These are phyloP conservation scores for Orbilia brochopaga DNA, from an alignment of 2,329 filamentous ascomycete genomes.

Conservation along the genomic window DNA sequence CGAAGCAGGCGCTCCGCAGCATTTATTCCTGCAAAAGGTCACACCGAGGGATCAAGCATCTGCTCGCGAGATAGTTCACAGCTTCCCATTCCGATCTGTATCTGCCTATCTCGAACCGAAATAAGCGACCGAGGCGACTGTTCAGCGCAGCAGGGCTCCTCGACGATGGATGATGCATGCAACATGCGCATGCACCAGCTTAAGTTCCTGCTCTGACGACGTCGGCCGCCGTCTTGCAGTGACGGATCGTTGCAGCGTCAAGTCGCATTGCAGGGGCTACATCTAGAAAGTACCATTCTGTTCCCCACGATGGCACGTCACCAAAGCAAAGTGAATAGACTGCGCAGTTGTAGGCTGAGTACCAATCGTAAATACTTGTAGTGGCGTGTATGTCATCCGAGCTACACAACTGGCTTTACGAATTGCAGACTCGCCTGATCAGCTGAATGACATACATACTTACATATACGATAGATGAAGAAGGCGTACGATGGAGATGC, in stretches of 20 bases:
- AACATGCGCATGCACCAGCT: neutral
- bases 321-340: neutral
- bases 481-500: too few species aligned
- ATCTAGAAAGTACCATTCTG: conserved; percentile 1
- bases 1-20: too few species aligned
- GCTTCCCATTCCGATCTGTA: conserved; percentile 24
- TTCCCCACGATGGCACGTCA: neutral
- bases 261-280: neutral
- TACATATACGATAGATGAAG: too few species aligned
- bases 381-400: neutral
- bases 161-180: neutral
- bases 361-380: neutral
- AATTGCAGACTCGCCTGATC: too few species aligned
- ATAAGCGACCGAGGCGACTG: neutral
- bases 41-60: conserved; percentile 31
- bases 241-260: conserved; percentile 1
- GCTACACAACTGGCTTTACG: neutral
- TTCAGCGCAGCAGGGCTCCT: too few species aligned
- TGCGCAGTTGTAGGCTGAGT: neutral
- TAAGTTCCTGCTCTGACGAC: neutral
- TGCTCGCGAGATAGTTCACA: conserved; percentile 40
- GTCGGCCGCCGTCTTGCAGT: neutral
- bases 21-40: neutral
- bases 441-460: too few species aligned
- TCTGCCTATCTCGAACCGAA: neutral